Conservation (phyloP, 805 yeast species). For the Candida michaelii region DNA sequence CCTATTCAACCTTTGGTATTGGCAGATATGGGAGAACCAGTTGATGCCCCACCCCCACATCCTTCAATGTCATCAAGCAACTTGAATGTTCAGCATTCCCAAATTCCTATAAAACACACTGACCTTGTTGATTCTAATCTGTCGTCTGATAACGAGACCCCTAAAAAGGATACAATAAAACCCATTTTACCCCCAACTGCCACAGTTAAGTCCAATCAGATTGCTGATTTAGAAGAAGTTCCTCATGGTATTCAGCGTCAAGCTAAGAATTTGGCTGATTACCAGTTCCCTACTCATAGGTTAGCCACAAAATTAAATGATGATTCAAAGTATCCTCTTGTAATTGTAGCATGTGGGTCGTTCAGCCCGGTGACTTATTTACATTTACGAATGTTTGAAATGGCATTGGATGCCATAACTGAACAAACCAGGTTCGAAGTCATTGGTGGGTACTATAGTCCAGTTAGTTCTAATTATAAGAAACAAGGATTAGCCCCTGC, state of each 20-base stretch:
- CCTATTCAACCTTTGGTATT: constrained; percentile 79
- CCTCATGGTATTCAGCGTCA: constrained; percentile 93
- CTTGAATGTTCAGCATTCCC: constrained; percentile 11
- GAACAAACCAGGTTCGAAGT: constrained; percentile 95
- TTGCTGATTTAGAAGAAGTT: constrained; percentile 94
- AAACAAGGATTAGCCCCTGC: constrained; percentile 92
- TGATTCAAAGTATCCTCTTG: constrained; percentile 81
- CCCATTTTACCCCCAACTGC: constrained; percentile 15
- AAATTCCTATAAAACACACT: constrained; percentile 56
- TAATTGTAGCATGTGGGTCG: constrained; percentile 96
- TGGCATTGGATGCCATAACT: constrained; percentile 92
- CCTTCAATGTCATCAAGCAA: constrained; percentile 23
- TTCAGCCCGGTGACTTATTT: constrained; percentile 94
- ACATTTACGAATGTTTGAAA: constrained; percentile 96
- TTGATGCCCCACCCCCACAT: constrained; percentile 73
- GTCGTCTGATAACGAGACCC: constrained; percentile 9
- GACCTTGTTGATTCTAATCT: constrained; percentile 42
- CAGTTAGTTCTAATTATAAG: constrained; percentile 88
- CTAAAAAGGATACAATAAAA: background rate
- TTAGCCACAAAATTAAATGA: constrained; percentile 68
- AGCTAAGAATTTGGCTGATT: constrained; percentile 65
- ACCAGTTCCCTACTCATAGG: constrained; percentile 86
- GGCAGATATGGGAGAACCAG: constrained; percentile 68
- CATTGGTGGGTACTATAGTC: constrained; percentile 94
- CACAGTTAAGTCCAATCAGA: constrained; percentile 13